Conservation (phyloP, 495 filamentous ascomycete genomes). For the Darksidea phi region DNA sequence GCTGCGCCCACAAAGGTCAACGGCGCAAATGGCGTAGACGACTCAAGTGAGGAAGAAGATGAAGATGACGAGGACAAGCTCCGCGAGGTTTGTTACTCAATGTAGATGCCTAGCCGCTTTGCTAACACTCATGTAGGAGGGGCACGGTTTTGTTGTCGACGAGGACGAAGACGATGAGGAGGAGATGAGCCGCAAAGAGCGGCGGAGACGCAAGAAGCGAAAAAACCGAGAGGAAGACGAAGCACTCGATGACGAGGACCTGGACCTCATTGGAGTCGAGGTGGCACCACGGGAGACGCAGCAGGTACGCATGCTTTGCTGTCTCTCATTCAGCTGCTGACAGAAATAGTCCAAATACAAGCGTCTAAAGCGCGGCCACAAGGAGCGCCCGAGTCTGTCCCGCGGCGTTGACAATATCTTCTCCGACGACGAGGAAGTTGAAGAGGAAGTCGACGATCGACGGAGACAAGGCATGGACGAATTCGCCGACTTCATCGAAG, state of each 20-base stretch:
- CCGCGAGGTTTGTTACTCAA: conserved; percentile 45
- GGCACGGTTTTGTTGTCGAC: conserved; percentile 94
- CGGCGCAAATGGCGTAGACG: conserved; percentile 56
- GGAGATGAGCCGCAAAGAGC: conserved; percentile 61
- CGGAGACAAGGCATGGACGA: conserved; percentile 64
- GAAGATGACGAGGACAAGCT: conserved; percentile 89
- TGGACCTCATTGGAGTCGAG: conserved; percentile 86
- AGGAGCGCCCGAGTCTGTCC: conserved; percentile 60
- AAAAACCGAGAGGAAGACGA: conserved; percentile 76
- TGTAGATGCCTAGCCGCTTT: not conserved
- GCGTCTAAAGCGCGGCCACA: conserved; percentile 87
- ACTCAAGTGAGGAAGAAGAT: conserved; percentile 94
- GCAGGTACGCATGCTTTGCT: conserved; percentile 54
- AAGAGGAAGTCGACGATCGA: conserved; percentile 38
- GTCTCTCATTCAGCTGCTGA: conserved; percentile 5
- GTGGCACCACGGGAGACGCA: conserved; percentile 61
- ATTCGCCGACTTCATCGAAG: conserved; percentile 96
- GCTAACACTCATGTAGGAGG: conserved; percentile 47
- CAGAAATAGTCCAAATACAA: conserved; percentile 77
- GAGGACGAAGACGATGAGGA: conserved; percentile 77
- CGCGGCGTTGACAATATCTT: conserved; percentile 87
- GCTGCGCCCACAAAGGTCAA: conserved; percentile 54
- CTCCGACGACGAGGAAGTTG: conserved; percentile 84
- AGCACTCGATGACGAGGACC: conserved; percentile 88
- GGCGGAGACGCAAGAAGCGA: conserved; percentile 55